Evolutionary conservation across 306 rosid genomes (phyloP), one percentile per base, ranked within the genome.

Genomic region (Quercus cerris): DNA sequence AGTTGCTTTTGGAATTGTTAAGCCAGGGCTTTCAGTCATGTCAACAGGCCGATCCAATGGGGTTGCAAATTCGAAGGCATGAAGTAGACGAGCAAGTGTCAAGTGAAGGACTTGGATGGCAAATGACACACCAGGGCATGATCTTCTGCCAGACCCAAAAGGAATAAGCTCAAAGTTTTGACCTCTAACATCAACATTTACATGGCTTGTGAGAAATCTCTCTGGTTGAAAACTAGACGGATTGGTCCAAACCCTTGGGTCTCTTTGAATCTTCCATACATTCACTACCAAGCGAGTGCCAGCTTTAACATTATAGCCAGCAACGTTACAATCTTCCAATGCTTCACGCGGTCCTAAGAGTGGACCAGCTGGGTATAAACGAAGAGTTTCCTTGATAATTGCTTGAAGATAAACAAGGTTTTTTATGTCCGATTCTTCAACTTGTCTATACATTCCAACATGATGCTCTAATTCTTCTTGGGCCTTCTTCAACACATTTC

Each of bases 341-440:
- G 90, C 84, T 38, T 91, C 93, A 74, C 90, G 83, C 6, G 86
- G 87, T 6, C 84, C 88, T 12, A 78, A 74, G 3, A 87, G 85
- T 1, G 93, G 93, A 22, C 84, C 96, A 0, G 93, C 90, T 11
- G 90, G 93, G 63, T 86, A 87, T 6, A 87, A 76, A 12, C 93
- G 80, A 5, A 87, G 74, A 0, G 90, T 82, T 75, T 87, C 90
- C 86, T 89, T 89, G 15, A 89, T 56, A 30, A 87, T 89, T 46
- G 91, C 91, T 78, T 85, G 81, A 25, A 87, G 59, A 82, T 86
- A 90, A 10, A 14, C 25, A 0, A 87, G 81, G 54, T 84, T 82
- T 80, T 57, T 83, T 0, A 83, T 31, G 69, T 91, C 93, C 0
- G 89, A 49, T 8, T 89, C 97, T n/a, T 84, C 86, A 15, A 89